phyloP scores from a whole-genome alignment of 192 early-diverging fungal genomes.

The Backusella liffmaniae region DNA sequence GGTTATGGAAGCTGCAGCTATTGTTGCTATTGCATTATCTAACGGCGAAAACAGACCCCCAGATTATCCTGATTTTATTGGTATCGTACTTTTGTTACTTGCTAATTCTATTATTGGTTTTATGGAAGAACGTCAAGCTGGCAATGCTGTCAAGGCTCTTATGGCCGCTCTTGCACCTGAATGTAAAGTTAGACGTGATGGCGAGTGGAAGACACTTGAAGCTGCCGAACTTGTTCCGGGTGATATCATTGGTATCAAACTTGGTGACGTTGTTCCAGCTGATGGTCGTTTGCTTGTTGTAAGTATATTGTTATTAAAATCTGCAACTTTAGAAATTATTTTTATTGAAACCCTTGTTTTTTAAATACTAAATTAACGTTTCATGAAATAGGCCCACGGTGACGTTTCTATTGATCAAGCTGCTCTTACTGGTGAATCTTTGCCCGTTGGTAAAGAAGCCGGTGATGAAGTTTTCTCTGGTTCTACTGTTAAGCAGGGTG shows the following conservation, averaged over 20 bases:
- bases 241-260: slow-evolving; percentile 80
- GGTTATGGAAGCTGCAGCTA: slow-evolving; percentile 82
- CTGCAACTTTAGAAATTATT: not conserved
- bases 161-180: slow-evolving; percentile 86
- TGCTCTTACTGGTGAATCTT: no score
- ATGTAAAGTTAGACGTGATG: slow-evolving; percentile 83
- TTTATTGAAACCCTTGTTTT: slow-evolving; percentile 13
- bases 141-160: slow-evolving; percentile 86
- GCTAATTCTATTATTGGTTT: slow-evolving; percentile 86
- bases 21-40: slow-evolving; percentile 73
- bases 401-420: no score
- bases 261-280: slow-evolving; percentile 87
- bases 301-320: slow-evolving; percentile 20
- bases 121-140: slow-evolving; percentile 85
- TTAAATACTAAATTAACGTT: not conserved
- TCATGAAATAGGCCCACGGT: slow-evolving; percentile 24
- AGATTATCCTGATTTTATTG: slow-evolving; percentile 84
- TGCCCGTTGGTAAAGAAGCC: slow-evolving; percentile 15
- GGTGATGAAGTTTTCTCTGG: no score
- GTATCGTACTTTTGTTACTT: slow-evolving; percentile 76
- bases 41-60: slow-evolving; percentile 63
- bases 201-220: slow-evolving; percentile 72
- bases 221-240: slow-evolving; percentile 78
- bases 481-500: no score
- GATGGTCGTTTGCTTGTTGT: slow-evolving; percentile 76